These are phyloP conservation scores for Diaporthe vexans DNA, from an alignment of 2,329 filamentous ascomycete genomes.

Conservation along the genomic window DNA sequence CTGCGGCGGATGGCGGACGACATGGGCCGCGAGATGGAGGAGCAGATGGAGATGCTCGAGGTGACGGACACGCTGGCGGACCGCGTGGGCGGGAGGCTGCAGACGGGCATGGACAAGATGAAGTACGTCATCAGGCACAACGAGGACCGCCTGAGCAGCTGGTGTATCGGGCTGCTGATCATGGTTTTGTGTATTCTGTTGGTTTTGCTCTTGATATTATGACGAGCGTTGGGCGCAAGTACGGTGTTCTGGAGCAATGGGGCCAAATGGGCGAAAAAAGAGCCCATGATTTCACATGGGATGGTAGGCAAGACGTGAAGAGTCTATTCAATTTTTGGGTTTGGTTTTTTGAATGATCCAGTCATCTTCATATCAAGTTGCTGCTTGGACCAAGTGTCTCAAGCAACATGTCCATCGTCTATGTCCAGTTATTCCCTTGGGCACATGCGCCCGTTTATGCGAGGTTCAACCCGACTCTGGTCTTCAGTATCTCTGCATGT, in stretches of 20 bases:
- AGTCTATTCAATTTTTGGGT: neutral
- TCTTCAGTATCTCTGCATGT: slow-evolving; percentile 66
- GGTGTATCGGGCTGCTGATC: slow-evolving; percentile 91
- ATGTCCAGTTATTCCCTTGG: neutral
- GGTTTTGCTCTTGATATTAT: slow-evolving; percentile 79
- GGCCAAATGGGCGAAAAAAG: slow-evolving; percentile 3
- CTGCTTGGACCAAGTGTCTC: slow-evolving; percentile 1
- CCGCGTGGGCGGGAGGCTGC: slow-evolving; percentile 86
- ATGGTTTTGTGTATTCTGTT: slow-evolving; percentile 89
- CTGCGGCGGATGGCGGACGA: slow-evolving; percentile 90
- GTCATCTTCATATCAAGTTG: slow-evolving; percentile 24
- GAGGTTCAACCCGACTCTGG: slow-evolving; percentile 64
- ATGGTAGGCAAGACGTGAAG: neutral
- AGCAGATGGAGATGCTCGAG: slow-evolving; percentile 91
- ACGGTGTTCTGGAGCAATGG: slow-evolving; percentile 17
- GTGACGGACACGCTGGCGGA: slow-evolving; percentile 88
- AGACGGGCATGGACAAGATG: slow-evolving; percentile 89
- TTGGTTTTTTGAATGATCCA: slow-evolving; percentile 23
- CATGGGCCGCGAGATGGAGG: slow-evolving; percentile 96
- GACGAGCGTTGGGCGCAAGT: slow-evolving; percentile 40
- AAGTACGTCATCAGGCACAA: slow-evolving; percentile 88
- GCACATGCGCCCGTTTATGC: slow-evolving; percentile 44
- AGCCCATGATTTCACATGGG: slow-evolving; percentile 32
- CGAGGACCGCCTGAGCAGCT: slow-evolving; percentile 89
- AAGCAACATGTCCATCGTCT: slow-evolving; percentile 6